These are phyloP conservation scores for Immersiporthe knoxdaviesiana DNA, from an alignment of 2,329 filamentous ascomycete genomes.

Conservation along the genomic window DNA sequence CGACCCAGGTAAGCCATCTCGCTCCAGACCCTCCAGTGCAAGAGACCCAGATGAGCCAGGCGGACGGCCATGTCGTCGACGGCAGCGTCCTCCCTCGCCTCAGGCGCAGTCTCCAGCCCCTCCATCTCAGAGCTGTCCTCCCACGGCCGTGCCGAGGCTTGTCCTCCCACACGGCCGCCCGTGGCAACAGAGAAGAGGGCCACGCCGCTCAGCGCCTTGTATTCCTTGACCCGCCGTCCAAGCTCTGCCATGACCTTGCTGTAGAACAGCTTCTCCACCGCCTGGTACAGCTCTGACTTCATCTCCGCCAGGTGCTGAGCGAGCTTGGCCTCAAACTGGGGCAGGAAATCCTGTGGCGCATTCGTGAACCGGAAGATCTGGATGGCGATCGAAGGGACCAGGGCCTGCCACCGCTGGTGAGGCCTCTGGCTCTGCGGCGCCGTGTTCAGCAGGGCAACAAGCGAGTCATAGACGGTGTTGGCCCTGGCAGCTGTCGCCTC, in stretches of 20 bases:
- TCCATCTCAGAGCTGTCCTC: conserved; percentile 37
- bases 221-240: conserved; percentile 54
- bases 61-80: conserved; percentile 73
- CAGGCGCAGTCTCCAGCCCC: conserved; percentile 36
- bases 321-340: conserved; percentile 54
- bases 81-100: conserved; percentile 55
- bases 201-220: conserved; percentile 55
- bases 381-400: conserved; percentile 57
- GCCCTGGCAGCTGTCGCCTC: conserved; percentile 34
- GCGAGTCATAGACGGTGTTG: conserved; percentile 54
- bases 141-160: conserved; percentile 38
- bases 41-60: conserved; percentile 78
- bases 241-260: conserved; percentile 53
- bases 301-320: conserved; percentile 48
- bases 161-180: conserved; percentile 49
- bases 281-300: conserved; percentile 49
- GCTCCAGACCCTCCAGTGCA: conserved; percentile 91
- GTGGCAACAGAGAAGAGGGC: conserved; percentile 60
- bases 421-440: conserved; percentile 48
- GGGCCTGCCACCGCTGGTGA: conserved; percentile 54
- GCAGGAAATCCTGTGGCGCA: conserved; percentile 52
- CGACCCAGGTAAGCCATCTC: conserved; percentile 68
- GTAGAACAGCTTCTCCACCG: conserved; percentile 55
- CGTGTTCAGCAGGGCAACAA: conserved; percentile 59
- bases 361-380: conserved; percentile 63